Base-by-base conservation (phyloP, 345 rosid genomes). In the Capsella bursapastoris region DNA sequence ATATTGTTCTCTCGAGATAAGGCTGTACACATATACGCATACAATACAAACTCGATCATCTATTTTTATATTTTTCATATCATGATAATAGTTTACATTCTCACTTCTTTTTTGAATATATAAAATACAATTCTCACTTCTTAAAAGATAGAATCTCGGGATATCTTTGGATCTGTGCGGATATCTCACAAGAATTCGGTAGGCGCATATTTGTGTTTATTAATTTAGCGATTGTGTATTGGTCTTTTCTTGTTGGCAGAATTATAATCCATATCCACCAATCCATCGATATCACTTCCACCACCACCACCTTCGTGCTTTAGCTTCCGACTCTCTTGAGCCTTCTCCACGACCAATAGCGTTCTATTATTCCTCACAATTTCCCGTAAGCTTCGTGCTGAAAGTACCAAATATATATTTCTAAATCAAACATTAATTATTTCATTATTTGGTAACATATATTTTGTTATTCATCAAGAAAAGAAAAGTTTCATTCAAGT, bases 161-260 rank as follows among this genome's bases (percentile, higher is more conserved):
- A 76, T 76, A 76, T 70, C 80, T 69, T 60, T 68, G 49, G 35
- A 43, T 57, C 66, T 34, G 35, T 69, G n/a, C 12, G 60, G 66
- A 71, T 70, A 77, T 57, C 76, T 71, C 76, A 64, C 76, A 77
- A 70, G 75, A 76, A 35, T 56, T 53, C 4, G 66, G 55, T 27
- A 37, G 63, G 34, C 43, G 34, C 57, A 35, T 68, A 7, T 47
- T 50, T 44, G 58, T 47, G 50, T 31, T 31, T 0, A 4, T 18
- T 18, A 18, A 18, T 32, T 59, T 52, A 44, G 35, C 64, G 81
- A 59, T 78, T 78, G 41, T 78, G 81, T 58, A 78, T 78, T 0
- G 81, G 81, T 58, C 77, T 71, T 59, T 78, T 78, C 77, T 72
- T 78, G 68, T 78, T 78, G 25, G 77, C 81, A 59, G 68, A 51